Conservation (phyloP, 2,329 filamentous ascomycete genomes). For the Lasiodiplodia sp. region DNA sequence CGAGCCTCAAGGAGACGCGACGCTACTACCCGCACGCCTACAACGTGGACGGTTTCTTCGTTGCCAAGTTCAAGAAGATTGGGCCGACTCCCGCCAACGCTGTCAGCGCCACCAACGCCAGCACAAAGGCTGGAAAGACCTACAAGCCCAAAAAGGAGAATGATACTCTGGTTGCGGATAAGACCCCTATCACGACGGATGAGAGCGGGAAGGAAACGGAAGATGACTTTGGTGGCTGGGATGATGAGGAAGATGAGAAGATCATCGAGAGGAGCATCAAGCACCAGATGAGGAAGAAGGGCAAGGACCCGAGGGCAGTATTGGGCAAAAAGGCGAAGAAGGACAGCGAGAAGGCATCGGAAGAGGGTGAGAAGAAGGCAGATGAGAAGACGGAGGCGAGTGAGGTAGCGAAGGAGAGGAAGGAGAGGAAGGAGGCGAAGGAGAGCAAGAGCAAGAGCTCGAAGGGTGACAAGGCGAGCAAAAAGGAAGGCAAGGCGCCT, state of each 20-base stretch:
- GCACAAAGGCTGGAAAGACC: conserved; percentile 41
- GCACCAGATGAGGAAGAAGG: conserved; percentile 54
- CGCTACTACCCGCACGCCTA: conserved; percentile 90
- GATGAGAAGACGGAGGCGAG: conserved; percentile 33
- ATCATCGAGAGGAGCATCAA: conserved; percentile 56
- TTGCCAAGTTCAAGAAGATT: conserved; percentile 95
- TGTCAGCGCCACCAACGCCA: conserved; percentile 42
- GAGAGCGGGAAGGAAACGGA: conserved; percentile 41
- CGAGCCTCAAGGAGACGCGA: conserved; percentile 80
- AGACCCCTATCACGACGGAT: conserved; percentile 63
- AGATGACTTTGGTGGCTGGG: conserved; percentile 57
- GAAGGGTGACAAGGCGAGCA: conserved; percentile 31
- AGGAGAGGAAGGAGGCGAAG: conserved; percentile 28
- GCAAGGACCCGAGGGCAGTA: conserved; percentile 54
- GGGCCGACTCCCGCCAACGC: conserved; percentile 74
- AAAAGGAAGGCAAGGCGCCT: conserved; percentile 21
- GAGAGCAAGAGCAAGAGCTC: conserved; percentile 34
- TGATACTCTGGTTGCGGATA: conserved; percentile 62
- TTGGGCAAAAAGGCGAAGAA: conserved; percentile 36
- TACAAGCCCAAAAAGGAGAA: conserved; percentile 47
- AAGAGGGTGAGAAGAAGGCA: not conserved
- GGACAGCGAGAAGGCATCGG: conserved; percentile 9
- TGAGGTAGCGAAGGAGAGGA: conserved; percentile 34
- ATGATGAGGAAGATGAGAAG: conserved; percentile 58
- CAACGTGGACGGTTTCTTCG: conserved; percentile 98